Evolutionary conservation across 768 basidiomycete species (phyloP).

Genomic region (Psilocybe cyanescens): DNA sequence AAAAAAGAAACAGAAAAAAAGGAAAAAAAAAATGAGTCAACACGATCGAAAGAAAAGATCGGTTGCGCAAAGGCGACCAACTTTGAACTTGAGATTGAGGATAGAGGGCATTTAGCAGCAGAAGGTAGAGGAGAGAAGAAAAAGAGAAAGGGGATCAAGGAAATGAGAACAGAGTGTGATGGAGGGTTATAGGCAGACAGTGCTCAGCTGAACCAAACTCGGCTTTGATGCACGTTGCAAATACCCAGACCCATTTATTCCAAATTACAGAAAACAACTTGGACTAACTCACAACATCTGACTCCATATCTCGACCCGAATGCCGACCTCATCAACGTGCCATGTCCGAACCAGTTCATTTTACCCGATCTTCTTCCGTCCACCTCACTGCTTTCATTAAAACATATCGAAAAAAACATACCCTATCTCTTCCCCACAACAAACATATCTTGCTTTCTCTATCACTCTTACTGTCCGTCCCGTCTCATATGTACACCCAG

Average conservation of each 20-base stretch:
- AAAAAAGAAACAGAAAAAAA: constrained; percentile 19
- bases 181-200: constrained; percentile 21
- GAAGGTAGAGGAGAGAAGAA: constrained; percentile 1
- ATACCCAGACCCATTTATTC: constrained; percentile 20
- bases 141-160: constrained; percentile 20
- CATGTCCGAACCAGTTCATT: constrained; percentile 15
- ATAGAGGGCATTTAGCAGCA: constrained; percentile 69
- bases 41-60: constrained; percentile 8
- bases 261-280: constrained; percentile 18
- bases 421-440: neutral
- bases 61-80: constrained; percentile 29
- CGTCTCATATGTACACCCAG: no score
- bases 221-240: constrained; percentile 27
- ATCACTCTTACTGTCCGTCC: no score
- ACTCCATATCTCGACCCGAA: constrained; percentile 27
- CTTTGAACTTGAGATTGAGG: constrained; percentile 88
- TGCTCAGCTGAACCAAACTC: constrained; percentile 10
- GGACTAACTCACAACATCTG: constrained; percentile 17
- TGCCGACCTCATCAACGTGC: constrained; percentile 13
- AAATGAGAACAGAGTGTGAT: constrained; percentile 13
- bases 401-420: constrained; percentile 1
- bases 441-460: no score
- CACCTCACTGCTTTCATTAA: neutral
- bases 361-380: constrained; percentile 18
- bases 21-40: constrained; percentile 16